These are phyloP conservation scores for Xylaria longipes DNA, from an alignment of 495 filamentous ascomycete species.

Conservation along the genomic window DNA sequence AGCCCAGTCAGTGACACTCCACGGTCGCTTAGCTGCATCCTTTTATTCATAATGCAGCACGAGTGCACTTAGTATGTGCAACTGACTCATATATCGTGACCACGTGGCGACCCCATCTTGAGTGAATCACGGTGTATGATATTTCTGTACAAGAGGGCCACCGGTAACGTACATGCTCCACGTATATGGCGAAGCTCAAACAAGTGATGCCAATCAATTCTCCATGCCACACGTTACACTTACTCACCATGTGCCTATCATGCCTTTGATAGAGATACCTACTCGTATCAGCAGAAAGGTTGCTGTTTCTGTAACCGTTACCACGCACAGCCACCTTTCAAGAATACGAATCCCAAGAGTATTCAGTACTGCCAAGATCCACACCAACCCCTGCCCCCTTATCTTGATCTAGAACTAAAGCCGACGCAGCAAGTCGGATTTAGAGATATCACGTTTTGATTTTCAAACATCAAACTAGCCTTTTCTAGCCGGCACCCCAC, in stretches of 20 bases:
- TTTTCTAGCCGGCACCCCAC: too few relatives aligned
- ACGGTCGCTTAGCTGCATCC: not conserved
- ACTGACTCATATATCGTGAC: not conserved
- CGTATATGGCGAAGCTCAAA: not conserved
- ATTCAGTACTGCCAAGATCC: not conserved
- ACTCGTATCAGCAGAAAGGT: not conserved
- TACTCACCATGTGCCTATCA: too few relatives aligned
- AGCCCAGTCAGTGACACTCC: not conserved
- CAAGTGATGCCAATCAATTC: not conserved
- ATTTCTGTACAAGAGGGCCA: not conserved
- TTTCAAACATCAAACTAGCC: too few relatives aligned
- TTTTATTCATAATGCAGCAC: not conserved
- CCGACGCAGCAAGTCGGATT: too few relatives aligned
- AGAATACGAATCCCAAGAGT: conserved; percentile 1
- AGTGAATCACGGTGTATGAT: not conserved
- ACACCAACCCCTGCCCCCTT: not conserved
- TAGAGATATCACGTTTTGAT: too few relatives aligned
- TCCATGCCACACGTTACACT: not conserved
- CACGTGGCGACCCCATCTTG: not conserved
- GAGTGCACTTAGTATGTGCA: not conserved
- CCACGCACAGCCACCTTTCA: not conserved
- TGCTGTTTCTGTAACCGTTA: conserved; percentile 8
- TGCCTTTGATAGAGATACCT: not conserved
- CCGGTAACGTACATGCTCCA: not conserved
- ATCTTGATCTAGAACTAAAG: conserved; percentile 12